Evolutionary conservation across 2,329 filamentous ascomycete genomes (phyloP), one percentile per base, ranked within the genome.

Genomic region (Stromatinia cepivora): DNA sequence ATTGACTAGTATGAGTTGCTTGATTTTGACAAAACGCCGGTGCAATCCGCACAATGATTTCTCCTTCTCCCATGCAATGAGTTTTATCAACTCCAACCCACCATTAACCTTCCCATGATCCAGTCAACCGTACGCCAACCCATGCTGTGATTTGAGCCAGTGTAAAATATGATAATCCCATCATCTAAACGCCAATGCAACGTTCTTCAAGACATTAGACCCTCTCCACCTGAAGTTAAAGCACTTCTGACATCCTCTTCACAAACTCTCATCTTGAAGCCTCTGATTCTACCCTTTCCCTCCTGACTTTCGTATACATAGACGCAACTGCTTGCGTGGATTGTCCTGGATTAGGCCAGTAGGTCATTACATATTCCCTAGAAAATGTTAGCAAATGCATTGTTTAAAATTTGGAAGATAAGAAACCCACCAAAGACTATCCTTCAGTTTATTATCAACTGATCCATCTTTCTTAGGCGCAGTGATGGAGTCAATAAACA

Each of bases 401-500:
- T 25, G 17, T 59, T 57, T 20, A 6, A 20, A 34, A 45, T 42
- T 17, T 22, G 17, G 5, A 45, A 36, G 59, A 25, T 8, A 28
- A 42, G 36, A 28, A 62, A 74, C 74, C 74, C 73, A 79, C 77
- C 77, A 79, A 67, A 79, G 76, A 61, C 73, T 74, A 10, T 70
- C 62, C 50, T 72, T 71, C 9, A 79, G 70, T 52, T 74, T 73
- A 28, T 74, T 72, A 9, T 72, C 72, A 22, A 76, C 76, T 28
- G 71, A 31, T 31, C 66, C 66, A 10, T 59, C 66, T 20, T 67
- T 53, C 36, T 61, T 28, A n/a, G 66, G 56, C 25, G 36, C 69
- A 61, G 72, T 67, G 52, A 78, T 70, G 52, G 80, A 80, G 63
- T 86, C 84, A 71, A 90, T 85, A 74, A 88, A 89, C 69, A 86